Percentiles rank a stretch among this genome's conserved stretches.
phyloP scores from a whole-genome alignment of 2,329 filamentous ascomycete species.

The Colletotrichum truncatum region DNA sequence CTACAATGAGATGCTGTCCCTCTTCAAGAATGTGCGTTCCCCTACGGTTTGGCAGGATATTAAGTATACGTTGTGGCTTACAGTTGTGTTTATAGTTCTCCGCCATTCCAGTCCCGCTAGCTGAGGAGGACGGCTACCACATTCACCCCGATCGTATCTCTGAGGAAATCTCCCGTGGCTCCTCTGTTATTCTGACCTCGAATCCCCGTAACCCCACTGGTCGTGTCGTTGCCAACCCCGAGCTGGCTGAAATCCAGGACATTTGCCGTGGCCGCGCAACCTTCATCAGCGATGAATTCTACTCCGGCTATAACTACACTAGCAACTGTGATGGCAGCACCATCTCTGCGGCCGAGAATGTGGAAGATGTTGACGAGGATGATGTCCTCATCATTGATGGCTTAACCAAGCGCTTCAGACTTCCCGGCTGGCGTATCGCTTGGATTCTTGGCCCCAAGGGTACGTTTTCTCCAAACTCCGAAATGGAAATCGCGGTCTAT shows the following conservation, averaged over 20 bases:
- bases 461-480: constrained; percentile 34
- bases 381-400: constrained; percentile 96
- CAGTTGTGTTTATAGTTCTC: constrained; percentile 68
- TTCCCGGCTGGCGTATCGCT: constrained; percentile 95
- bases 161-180: constrained; percentile 87
- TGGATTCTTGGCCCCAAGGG: constrained; percentile 94
- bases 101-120: constrained; percentile 85
- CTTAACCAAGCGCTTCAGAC: constrained; percentile 94
- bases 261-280: constrained; percentile 91
- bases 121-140: constrained; percentile 87
- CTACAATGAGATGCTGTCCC: constrained; percentile 95
- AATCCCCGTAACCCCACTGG: constrained; percentile 97
- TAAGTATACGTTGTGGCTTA: neutral
- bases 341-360: constrained; percentile 88
- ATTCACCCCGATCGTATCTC: constrained; percentile 94
- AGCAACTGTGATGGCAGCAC: constrained; percentile 90
- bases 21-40: constrained; percentile 82
- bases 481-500: neutral
- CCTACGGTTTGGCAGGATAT: neutral
- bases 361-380: constrained; percentile 88
- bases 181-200: constrained; percentile 89
- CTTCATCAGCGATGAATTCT: constrained; percentile 96
- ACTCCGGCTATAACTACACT: constrained; percentile 95
- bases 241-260: constrained; percentile 90
- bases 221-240: constrained; percentile 83